Conservation (phyloP, 2,329 filamentous ascomycete genomes). For the Daldinia eschscholtzii region DNA sequence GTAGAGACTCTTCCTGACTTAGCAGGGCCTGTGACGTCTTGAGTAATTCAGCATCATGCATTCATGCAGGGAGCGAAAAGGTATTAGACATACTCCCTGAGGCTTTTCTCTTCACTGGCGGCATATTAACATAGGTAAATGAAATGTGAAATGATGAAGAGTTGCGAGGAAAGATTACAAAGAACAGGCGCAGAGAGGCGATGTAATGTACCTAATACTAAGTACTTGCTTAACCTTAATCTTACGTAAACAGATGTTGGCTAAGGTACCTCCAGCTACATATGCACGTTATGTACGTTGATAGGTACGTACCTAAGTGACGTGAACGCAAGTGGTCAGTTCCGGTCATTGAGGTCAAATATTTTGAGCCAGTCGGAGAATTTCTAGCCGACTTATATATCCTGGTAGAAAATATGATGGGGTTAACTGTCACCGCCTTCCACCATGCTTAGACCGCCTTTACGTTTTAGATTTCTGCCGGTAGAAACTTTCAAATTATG, state of each 20-base stretch:
- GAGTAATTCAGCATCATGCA: conserved; percentile 53
- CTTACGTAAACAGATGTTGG: neutral
- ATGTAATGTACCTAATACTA: neutral
- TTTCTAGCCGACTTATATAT: conserved; percentile 18
- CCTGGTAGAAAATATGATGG: neutral
- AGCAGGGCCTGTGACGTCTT: conserved; percentile 60
- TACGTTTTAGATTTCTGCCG: conserved; percentile 33
- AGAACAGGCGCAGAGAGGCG: conserved; percentile 17
- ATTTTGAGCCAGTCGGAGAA: conserved; percentile 37
- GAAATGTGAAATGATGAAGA: conserved; percentile 3
- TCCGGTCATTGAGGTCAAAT: too few species aligned
- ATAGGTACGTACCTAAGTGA: neutral
- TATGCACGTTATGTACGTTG: neutral
- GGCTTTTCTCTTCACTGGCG: conserved; percentile 79
- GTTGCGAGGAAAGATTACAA: conserved; percentile 18
- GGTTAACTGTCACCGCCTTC: conserved; percentile 25
- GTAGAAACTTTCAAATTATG: conserved; percentile 24
- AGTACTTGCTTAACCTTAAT: neutral
- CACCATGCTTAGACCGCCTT: conserved; percentile 24
- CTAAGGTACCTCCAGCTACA: neutral
- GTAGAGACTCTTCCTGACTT: conserved; percentile 70
- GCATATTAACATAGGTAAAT: conserved; percentile 62
- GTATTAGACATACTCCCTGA: conserved; percentile 58
- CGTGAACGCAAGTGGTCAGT: neutral
- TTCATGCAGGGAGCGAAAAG: conserved; percentile 22